Evolutionary conservation across 192 early-diverging fungal species (phyloP).

Genomic region (Backusella tuberculispora): DNA sequence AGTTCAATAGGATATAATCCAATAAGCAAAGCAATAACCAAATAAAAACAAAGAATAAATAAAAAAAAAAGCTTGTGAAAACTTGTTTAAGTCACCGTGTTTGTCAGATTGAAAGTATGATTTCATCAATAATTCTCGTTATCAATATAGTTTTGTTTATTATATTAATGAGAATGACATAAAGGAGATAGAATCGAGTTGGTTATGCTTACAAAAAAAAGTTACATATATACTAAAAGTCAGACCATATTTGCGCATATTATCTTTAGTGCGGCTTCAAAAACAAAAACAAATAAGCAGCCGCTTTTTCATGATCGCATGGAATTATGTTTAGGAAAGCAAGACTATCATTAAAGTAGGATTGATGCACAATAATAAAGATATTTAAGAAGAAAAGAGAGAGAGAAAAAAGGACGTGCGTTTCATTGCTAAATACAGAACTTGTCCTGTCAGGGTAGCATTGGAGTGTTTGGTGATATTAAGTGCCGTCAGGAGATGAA

Average conservation of each 20-base stretch:
- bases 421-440: conserved; percentile 15
- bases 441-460: background rate
- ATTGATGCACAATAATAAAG: background rate
- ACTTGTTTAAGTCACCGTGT: too few species aligned
- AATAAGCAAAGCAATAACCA: too few species aligned
- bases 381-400: background rate
- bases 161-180: background rate
- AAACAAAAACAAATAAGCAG: conserved; percentile 8
- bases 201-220: background rate
- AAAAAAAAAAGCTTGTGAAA: too few species aligned
- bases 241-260: background rate
- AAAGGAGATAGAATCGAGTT: background rate
- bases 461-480: conserved; percentile 8
- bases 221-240: background rate
- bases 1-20: too few species aligned
- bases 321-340: background rate
- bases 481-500: conserved; percentile 1
- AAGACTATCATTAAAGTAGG: background rate
- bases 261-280: background rate
- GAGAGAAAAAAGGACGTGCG: conserved; percentile 7
- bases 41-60: too few species aligned
- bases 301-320: background rate
- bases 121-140: too few species aligned
- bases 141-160: too few species aligned
- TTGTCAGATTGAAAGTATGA: too few species aligned